Evolutionary conservation across 2,329 filamentous ascomycete genomes (phyloP).

Genomic region (Colletotrichum sp.): DNA sequence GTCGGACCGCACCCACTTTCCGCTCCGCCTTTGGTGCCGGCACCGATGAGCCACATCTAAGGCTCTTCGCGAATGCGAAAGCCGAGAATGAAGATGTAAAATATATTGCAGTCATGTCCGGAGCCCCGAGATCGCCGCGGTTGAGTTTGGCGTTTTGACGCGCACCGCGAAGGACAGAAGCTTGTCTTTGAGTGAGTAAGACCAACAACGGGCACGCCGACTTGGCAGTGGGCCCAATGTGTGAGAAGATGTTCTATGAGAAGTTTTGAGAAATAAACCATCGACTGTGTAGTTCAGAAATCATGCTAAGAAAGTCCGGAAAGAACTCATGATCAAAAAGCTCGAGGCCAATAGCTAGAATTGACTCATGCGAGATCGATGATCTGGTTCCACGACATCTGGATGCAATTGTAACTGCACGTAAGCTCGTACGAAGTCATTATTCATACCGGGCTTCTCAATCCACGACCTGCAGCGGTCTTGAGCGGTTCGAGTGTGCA

Average conservation of each 20-base stretch:
- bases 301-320: too few species aligned
- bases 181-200: not conserved
- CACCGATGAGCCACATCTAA: not conserved
- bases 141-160: not conserved
- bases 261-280: not conserved
- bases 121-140: not conserved
- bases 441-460: not conserved
- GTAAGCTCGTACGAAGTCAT: not conserved
- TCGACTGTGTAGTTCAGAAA: not conserved
- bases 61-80: not conserved
- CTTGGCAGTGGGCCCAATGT: not conserved
- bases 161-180: fast-evolving
- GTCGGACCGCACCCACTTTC: not conserved
- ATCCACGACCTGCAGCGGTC: fast-evolving
- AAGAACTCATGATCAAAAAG: too few species aligned
- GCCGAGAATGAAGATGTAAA: not conserved
- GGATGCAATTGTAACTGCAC: fast-evolving
- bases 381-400: fast-evolving
- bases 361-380: not conserved
- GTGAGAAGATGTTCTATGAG: not conserved
- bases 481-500: fast-evolving
- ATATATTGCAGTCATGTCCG: not conserved
- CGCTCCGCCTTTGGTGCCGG: not conserved
- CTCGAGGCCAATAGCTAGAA: not conserved
- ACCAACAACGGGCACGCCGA: not conserved